phyloP scores from a whole-genome alignment of 805 yeast species.

The Lachancea fermentati region DNA sequence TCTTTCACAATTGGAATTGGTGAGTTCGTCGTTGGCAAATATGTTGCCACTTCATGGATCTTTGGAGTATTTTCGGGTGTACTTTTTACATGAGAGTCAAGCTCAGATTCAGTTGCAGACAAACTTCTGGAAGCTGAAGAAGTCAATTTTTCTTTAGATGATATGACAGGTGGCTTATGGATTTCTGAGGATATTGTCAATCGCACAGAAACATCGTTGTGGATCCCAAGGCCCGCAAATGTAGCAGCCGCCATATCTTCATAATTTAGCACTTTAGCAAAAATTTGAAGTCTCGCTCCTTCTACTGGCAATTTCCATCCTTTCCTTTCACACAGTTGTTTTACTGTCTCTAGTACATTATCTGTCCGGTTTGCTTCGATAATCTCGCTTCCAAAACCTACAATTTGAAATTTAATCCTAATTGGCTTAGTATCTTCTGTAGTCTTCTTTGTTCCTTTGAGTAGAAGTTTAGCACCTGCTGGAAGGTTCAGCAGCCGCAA shows the following conservation, averaged over 20 bases:
- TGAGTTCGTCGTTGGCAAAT: slow-evolving; percentile 18
- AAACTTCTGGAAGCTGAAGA: neutral
- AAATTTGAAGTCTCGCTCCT: slow-evolving; percentile 20
- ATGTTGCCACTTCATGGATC: slow-evolving; percentile 20
- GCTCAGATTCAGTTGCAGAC: too few species aligned
- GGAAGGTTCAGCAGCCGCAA: slow-evolving; percentile 40
- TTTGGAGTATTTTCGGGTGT: slow-evolving; percentile 3
- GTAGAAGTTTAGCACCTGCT: slow-evolving; percentile 38
- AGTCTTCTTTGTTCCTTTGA: slow-evolving; percentile 14
- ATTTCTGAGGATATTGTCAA: neutral
- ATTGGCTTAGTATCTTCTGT: slow-evolving; percentile 11
- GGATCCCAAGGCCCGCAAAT: slow-evolving; percentile 6
- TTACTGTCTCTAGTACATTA: slow-evolving; percentile 14
- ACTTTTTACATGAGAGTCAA: too few species aligned
- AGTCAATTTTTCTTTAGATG: neutral
- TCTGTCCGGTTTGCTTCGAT: slow-evolving; percentile 21
- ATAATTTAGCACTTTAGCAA: slow-evolving; percentile 15
- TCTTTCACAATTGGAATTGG: slow-evolving; percentile 17
- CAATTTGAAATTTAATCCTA: slow-evolving; percentile 30
- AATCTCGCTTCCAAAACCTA: slow-evolving; percentile 20
- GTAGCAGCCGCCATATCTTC: slow-evolving; percentile 4
- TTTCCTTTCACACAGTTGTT: slow-evolving; percentile 12
- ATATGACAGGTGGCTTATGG: neutral
- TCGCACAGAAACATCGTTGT: slow-evolving; percentile 6
- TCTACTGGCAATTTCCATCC: slow-evolving; percentile 7